Evolutionary conservation across 495 filamentous ascomycete species (phyloP), one percentile per base, ranked within the genome.

Genomic region (Lepidopterella palustris): DNA sequence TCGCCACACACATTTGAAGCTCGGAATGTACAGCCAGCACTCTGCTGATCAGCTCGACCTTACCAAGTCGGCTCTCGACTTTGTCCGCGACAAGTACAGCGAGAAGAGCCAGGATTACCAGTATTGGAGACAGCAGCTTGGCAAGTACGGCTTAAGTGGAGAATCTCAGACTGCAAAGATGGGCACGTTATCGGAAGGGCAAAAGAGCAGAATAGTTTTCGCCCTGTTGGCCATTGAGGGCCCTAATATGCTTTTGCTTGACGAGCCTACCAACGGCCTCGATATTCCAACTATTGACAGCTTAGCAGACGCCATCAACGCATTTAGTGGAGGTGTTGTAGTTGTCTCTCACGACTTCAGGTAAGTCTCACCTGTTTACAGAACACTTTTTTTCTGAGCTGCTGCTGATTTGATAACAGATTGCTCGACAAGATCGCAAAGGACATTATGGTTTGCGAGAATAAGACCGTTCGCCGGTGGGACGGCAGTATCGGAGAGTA

Each of bases 241-340:
- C 4, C 93, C 93, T 55, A 99, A 99, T 79, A 97, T 99, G 92
- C 78, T 99, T 66, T 76, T 99, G 61, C 82, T 99, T 27, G 93
- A 99, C 76, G 93, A 99, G 77, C 95, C 93, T 71, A 99, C 93
- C 61, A 99, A 99, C 82, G 93, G 93, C 82, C 80, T 99, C 57
- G 93, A 99, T 84, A 99, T 99, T 63, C 93, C 93, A 9, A 97
- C 95, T 40, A 99, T 99, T 66, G 93, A 98, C 77, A 90, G 86
- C 75, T 78, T 98, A 76, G 93, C 93, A 2, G 92, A 99, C 72
- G 93, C 93, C 61, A 97, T 97, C 78, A 96, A 96, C 69, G 85
- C 92, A 39, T 99, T 86, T 77, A 89, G 81, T 67, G 93, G 93
- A 70, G 93, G 93, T 84, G 95, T 97, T 45, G 92, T 97, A 40